A percentile compares a stretch with the other conserved stretches of the same genome.
Conservation (phyloP, 169 alveolate genomes). For the Plasmodium gallinaceum region DNA sequence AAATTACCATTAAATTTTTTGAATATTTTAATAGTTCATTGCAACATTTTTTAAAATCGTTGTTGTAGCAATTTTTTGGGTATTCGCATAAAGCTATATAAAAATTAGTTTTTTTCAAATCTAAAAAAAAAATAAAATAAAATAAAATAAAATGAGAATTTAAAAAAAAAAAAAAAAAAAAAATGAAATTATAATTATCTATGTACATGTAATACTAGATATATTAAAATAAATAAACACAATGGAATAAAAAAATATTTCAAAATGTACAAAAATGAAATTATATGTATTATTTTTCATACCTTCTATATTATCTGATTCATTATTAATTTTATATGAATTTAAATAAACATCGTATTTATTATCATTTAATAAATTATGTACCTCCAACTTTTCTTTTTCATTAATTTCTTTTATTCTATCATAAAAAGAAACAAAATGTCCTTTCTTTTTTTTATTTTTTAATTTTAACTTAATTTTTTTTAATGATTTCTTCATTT, state of each 20-base stretch:
- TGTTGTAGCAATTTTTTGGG: constrained; percentile 48
- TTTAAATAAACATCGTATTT: constrained; percentile 20
- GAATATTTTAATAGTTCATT: constrained; percentile 35
- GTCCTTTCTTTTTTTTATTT: constrained; percentile 43
- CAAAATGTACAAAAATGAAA: neutral
- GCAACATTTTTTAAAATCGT: constrained; percentile 63
- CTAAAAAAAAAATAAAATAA: constrained; percentile 12
- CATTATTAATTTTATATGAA: constrained; percentile 15
- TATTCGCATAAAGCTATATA: constrained; percentile 35
- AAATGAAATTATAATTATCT: neutral
- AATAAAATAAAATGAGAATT: constrained; percentile 12
- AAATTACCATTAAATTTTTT: constrained; percentile 56
- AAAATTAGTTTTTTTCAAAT: constrained; percentile 53
- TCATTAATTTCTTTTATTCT: constrained; percentile 73
- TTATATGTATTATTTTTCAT: constrained; percentile 1
- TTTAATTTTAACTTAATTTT: constrained; percentile 38
- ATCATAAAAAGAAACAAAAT: constrained; percentile 69
- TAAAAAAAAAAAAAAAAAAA: neutral
- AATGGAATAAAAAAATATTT: neutral
- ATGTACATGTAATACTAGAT: neutral
- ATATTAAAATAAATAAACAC: too few relatives aligned
- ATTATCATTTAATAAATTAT: constrained; percentile 21
- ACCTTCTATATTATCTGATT: constrained; percentile 32
- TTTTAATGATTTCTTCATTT: constrained; percentile 40
- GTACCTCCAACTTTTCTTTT: constrained; percentile 50